Evolutionary conservation across 106 monocot genomes (phyloP).

Genomic region (Acorus calamus): DNA sequence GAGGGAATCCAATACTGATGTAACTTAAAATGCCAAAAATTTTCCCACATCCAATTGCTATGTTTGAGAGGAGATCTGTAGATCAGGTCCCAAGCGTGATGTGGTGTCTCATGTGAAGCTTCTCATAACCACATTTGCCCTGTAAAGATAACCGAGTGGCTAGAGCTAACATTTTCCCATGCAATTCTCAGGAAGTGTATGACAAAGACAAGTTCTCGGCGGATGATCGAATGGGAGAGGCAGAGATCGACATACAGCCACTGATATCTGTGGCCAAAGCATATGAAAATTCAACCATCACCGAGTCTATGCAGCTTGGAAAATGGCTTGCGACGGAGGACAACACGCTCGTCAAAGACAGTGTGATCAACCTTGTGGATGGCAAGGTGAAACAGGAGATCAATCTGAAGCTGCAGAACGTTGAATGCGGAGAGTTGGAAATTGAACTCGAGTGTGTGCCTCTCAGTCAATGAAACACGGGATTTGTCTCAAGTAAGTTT

Average conservation of each 20-base stretch:
- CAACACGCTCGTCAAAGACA: conserved; percentile 59
- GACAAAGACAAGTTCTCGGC: conserved; percentile 86
- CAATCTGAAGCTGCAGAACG: conserved; percentile 65
- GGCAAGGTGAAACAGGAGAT: conserved; percentile 78
- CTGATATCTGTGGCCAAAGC: conserved; percentile 69
- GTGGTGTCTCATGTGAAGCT: too few relatives aligned
- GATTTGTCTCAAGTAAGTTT: too few relatives aligned
- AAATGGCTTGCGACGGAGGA: conserved; percentile 59
- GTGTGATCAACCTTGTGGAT: conserved; percentile 53
- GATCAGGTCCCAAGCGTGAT: too few relatives aligned
- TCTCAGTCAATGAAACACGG: conserved; percentile 44
- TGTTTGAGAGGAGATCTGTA: too few relatives aligned
- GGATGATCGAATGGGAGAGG: conserved; percentile 90
- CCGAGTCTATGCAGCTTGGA: conserved; percentile 54
- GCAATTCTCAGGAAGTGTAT: conserved; percentile 57
- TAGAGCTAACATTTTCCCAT: too few relatives aligned
- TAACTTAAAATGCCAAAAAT: too few relatives aligned
- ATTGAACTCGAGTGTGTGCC: conserved; percentile 91
- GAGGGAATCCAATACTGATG: too few relatives aligned
- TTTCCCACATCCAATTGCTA: too few relatives aligned
- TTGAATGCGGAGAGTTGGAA: conserved; percentile 74
- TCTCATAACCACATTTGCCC: too few relatives aligned
- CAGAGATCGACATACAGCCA: conserved; percentile 83
- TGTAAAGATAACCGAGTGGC: too few relatives aligned
- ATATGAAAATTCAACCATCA: conserved; percentile 39